phyloP scores from a whole-genome alignment of 495 filamentous ascomycete genomes.

The Penicillium pulvis region DNA sequence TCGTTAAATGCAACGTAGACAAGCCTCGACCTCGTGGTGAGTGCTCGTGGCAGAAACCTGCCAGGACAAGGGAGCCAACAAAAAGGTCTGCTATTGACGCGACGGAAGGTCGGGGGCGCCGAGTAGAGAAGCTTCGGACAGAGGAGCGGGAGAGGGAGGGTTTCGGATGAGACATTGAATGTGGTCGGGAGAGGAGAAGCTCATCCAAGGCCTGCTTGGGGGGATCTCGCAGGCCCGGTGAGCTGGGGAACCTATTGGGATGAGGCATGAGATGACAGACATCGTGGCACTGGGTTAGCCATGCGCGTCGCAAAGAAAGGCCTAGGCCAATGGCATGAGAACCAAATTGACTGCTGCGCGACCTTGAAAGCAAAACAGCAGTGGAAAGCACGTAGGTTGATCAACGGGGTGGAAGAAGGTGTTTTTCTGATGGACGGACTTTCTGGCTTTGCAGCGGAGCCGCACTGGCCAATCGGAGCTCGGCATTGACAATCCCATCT shows the following conservation, averaged over 20 bases:
- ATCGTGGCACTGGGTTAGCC: constrained; percentile 57
- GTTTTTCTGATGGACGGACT: constrained; percentile 36
- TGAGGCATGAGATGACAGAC: constrained; percentile 66
- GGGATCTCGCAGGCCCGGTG: constrained; percentile 51
- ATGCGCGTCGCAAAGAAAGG: constrained; percentile 37
- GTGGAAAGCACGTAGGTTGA: constrained; percentile 1
- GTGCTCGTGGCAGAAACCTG: constrained; percentile 63
- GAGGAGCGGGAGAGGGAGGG: constrained; percentile 32
- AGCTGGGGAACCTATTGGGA: constrained; percentile 54
- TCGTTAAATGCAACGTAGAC: constrained; percentile 27
- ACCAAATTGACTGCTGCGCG: constrained; percentile 17
- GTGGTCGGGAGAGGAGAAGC: constrained; percentile 29
- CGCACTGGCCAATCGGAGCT: constrained; percentile 45
- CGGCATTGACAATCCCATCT: constrained; percentile 39
- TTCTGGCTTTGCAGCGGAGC: constrained; percentile 45
- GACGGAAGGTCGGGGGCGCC: constrained; percentile 44
- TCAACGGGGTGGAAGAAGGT: constrained; percentile 12
- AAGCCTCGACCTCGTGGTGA: constrained; percentile 37
- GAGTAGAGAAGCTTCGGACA: constrained; percentile 38
- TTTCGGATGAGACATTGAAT: constrained; percentile 39
- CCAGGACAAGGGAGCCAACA: constrained; percentile 64
- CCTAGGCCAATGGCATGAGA: constrained; percentile 22
- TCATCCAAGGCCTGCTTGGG: constrained; percentile 50
- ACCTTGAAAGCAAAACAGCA: constrained; percentile 14
- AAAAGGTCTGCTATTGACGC: constrained; percentile 56